These are phyloP conservation scores for Boletus subparvulus DNA, from an alignment of 768 basidiomycete genomes.

Conservation along the genomic window DNA sequence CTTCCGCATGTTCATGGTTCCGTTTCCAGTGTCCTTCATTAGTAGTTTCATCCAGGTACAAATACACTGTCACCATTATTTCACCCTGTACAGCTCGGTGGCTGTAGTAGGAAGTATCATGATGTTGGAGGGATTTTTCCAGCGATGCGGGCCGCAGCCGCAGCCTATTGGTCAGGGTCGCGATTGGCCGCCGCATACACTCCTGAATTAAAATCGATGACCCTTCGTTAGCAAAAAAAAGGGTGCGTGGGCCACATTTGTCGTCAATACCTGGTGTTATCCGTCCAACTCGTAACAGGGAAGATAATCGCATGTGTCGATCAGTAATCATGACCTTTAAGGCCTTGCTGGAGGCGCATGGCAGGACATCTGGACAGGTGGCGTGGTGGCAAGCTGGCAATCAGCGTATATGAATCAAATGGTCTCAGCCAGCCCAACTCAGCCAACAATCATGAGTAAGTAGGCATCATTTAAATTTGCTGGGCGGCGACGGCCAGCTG, in stretches of 20 bases:
- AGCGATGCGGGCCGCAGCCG: neutral
- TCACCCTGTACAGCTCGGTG: neutral
- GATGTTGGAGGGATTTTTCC: neutral
- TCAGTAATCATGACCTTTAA: conserved; percentile 5
- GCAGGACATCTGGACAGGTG: conserved; percentile 16
- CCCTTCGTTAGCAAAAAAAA: conserved; percentile 2
- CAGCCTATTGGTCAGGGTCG: conserved; percentile 14
- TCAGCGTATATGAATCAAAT: conserved; percentile 21
- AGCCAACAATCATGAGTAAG: conserved; percentile 3
- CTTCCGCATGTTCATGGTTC: conserved; percentile 15
- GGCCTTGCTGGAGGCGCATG: conserved; percentile 26
- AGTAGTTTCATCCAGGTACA: conserved; percentile 23
- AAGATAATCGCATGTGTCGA: conserved; percentile 12
- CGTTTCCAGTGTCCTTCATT: conserved; percentile 30
- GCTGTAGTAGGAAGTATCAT: neutral
- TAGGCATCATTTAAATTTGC: conserved; percentile 10
- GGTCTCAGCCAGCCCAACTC: conserved; percentile 6
- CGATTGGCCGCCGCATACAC: neutral
- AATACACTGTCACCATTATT: conserved; percentile 20
- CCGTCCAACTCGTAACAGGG: conserved; percentile 5
- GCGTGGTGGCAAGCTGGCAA: conserved; percentile 21
- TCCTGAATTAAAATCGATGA: conserved; percentile 9
- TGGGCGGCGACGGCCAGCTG: conserved; percentile 18
- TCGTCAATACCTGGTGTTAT: conserved; percentile 15
- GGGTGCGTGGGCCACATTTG: conserved; percentile 16